Base-by-base conservation (phyloP, 2,329 filamentous ascomycete genomes). In the Penicillium sp. region DNA sequence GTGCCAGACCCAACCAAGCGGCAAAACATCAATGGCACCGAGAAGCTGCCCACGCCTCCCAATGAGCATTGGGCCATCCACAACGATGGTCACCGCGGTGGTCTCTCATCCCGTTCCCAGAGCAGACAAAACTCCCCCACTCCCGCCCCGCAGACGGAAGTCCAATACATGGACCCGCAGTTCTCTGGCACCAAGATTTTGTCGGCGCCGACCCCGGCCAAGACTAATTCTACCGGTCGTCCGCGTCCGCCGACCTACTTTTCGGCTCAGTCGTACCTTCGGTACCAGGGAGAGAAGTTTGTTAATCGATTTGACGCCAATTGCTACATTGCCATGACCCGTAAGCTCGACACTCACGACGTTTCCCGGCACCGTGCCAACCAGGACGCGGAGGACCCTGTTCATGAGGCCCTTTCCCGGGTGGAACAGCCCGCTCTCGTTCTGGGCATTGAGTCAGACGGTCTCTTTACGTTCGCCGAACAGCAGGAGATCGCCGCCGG, bases 261-360 rank as follows among this genome's bases (percentile, higher is more conserved):
- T 74, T 97, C 94, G 0, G 94, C 94, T 0, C 94, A 99, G 71
- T 96, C 92, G 0, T 99, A 99, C 73, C 82, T 99, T 39, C 88
- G 94, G 18, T 99, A 99, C 73, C 94, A 99, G 74, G 92, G 91
- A 50, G 83, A 87, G 63, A 99, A 99, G 72, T 99, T 99, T 64
- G 94, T 97, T 63, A 91, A 89, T 71, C 88, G 94, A 9, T 99
- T 97, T 71, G 94, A 99, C 72, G 90, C 91, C 65, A 99, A 99
- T 72, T 99, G 94, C 76, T 99, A 99, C 76, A 97, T 99, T 62
- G 92, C 94, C 61, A 96, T 99, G 73, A 97, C 94, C 4, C 88
- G 94, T 65, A 99, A 99, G 74, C 83, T 99, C 14, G 94, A 99
- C 69, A 97, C 94, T 0, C 94, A 99, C 72, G 94, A 99, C 69